These are phyloP conservation scores for Beta macrorhiza DNA, from an alignment of 179 eudicot species.

Conservation along the genomic window DNA sequence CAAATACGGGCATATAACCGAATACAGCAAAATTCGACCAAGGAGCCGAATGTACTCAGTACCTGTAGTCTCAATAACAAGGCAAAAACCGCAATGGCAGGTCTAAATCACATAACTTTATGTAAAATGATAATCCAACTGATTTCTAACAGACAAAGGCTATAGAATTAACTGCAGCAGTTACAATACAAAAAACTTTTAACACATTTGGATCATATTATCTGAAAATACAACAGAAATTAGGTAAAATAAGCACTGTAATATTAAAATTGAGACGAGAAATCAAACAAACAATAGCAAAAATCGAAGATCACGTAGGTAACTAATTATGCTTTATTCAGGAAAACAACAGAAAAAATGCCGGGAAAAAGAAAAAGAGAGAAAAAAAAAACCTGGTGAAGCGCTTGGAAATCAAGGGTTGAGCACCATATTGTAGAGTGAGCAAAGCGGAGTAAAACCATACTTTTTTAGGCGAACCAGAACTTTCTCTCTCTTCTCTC, in stretches of 20 bases:
- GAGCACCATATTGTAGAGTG: slow-evolving; percentile 70
- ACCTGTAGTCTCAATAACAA: neutral
- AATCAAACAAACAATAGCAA: neutral
- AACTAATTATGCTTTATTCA: neutral
- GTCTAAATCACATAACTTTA: no score
- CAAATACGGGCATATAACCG: neutral
- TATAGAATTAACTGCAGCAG: no score
- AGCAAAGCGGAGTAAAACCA: slow-evolving; percentile 59
- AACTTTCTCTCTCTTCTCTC: slow-evolving; percentile 16
- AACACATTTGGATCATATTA: neutral
- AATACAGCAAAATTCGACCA: neutral
- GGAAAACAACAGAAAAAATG: neutral
- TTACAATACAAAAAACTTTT: neutral
- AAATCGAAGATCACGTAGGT: neutral
- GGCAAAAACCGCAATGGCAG: no score
- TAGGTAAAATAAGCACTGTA: neutral
- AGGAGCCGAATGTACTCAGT: neutral
- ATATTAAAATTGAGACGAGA: neutral
- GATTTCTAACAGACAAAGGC: neutral
- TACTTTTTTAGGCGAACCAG: slow-evolving; percentile 27
- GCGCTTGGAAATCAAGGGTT: slow-evolving; percentile 77
- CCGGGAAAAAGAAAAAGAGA: neutral
- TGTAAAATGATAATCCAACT: neutral
- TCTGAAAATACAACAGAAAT: neutral
- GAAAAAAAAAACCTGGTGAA: slow-evolving; percentile 40